phyloP scores from a whole-genome alignment of 306 rosid genomes.

The Pyrus bretschneideri region DNA sequence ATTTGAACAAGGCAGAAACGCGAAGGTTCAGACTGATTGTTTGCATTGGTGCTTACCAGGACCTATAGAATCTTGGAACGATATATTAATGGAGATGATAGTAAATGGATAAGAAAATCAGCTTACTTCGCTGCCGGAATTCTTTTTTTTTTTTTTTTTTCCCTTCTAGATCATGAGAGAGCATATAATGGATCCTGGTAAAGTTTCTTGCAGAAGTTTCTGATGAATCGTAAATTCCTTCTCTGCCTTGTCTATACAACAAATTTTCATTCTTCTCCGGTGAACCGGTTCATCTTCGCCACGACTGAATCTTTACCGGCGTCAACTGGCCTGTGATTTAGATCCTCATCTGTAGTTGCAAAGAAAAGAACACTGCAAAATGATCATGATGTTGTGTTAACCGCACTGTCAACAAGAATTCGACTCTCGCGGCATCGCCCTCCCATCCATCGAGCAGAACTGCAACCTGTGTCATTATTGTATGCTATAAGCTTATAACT shows the following conservation, averaged over 20 bases:
- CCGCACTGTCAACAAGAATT: background rate
- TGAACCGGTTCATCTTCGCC: background rate
- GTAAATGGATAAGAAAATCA: slow-evolving; percentile 35
- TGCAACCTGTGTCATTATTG: background rate
- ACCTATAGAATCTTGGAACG: slow-evolving; percentile 92
- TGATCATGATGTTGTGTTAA: background rate
- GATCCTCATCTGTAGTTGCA: background rate
- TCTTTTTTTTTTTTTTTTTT: background rate
- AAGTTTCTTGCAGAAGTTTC: slow-evolving; percentile 20
- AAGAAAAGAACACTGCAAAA: background rate
- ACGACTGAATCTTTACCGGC: background rate
- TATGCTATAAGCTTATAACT: background rate
- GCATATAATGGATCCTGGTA: background rate
- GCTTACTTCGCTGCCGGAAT: slow-evolving; percentile 6
- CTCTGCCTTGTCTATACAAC: slow-evolving; percentile 13
- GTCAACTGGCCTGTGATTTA: slow-evolving; percentile 10
- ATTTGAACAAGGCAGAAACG: slow-evolving; percentile 43
- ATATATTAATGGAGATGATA: slow-evolving; percentile 75
- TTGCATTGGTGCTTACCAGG: slow-evolving; percentile 99
- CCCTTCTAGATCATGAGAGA: background rate
- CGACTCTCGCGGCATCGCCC: background rate
- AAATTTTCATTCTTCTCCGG: slow-evolving; percentile 2
- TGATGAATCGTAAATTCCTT: slow-evolving; percentile 9
- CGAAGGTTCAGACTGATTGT: slow-evolving; percentile 73
- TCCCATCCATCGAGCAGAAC: background rate